These are phyloP conservation scores for Cylindrotheca closterium DNA, from an alignment of 108 stramenopile genomes.

Conservation along the genomic window DNA sequence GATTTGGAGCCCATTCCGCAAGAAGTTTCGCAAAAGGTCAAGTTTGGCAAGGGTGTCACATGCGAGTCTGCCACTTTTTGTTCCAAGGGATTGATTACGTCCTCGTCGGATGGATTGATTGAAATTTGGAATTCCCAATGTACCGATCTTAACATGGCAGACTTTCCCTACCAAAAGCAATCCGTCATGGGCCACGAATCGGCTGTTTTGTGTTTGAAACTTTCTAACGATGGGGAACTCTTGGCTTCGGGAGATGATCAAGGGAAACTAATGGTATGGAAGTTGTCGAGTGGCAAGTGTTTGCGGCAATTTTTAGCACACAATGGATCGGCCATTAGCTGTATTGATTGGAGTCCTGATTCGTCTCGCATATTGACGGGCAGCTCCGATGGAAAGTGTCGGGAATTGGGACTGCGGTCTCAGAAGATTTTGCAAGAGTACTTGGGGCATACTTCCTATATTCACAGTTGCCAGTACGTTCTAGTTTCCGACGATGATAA, in stretches of 20 bases:
- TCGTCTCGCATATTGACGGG: slow-evolving; percentile 72
- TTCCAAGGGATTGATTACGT: slow-evolving; percentile 70
- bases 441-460: slow-evolving; percentile 83
- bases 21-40: slow-evolving; percentile 40
- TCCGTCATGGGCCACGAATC: slow-evolving; percentile 88
- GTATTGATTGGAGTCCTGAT: slow-evolving; percentile 59
- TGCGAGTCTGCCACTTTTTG: slow-evolving; percentile 78
- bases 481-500: slow-evolving; percentile 16
- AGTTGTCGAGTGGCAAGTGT: slow-evolving; percentile 73
- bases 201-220: slow-evolving; percentile 57
- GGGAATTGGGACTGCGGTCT: slow-evolving; percentile 80
- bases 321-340: slow-evolving; percentile 52
- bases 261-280: slow-evolving; percentile 85
- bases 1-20: slow-evolving; percentile 16
- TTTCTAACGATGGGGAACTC: slow-evolving; percentile 83
- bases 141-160: slow-evolving; percentile 49
- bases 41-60: slow-evolving; percentile 80
- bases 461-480: slow-evolving; percentile 68
- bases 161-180: slow-evolving; percentile 72
- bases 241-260: slow-evolving; percentile 77
- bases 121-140: slow-evolving; percentile 91
- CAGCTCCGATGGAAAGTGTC: slow-evolving; percentile 62
- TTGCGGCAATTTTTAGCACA: slow-evolving; percentile 68
- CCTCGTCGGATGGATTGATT: slow-evolving; percentile 90
- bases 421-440: slow-evolving; percentile 71